A percentile compares a stretch with the other conserved stretches of the same genome.
Evolutionary conservation across 192 early-diverging fungal genomes (phyloP).

Genomic region (Coemansia sp.): DNA sequence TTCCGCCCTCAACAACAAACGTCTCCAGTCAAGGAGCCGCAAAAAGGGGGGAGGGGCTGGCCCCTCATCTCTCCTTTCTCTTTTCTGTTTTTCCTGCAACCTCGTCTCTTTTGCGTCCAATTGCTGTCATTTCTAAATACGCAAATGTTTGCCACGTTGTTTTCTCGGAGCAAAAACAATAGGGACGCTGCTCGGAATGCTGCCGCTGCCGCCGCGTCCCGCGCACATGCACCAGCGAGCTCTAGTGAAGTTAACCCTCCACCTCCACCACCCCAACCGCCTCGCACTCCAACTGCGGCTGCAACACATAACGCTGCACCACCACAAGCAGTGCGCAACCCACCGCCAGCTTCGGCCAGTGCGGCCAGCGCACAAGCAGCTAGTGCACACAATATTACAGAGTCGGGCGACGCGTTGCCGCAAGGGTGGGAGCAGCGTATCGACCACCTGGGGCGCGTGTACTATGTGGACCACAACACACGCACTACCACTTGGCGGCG

Average conservation of each 20-base stretch:
- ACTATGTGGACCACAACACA: slow-evolving; percentile 99
- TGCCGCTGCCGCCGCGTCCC: slow-evolving; percentile 19
- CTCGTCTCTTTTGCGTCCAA: slow-evolving; percentile 10
- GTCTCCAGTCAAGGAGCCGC: neutral
- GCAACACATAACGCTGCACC: neutral
- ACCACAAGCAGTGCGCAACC: neutral
- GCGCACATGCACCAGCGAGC: slow-evolving; percentile 12
- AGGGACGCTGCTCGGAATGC: slow-evolving; percentile 27
- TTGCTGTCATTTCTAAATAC: slow-evolving; percentile 17
- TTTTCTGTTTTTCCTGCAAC: slow-evolving; percentile 13
- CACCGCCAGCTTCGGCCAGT: neutral
- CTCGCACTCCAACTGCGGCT: slow-evolving; percentile 11
- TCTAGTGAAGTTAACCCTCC: slow-evolving; percentile 15
- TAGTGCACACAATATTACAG: slow-evolving; percentile 14
- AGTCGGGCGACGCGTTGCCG: slow-evolving; percentile 40
- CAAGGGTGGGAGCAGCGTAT: slow-evolving; percentile 93
- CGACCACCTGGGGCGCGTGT: slow-evolving; percentile 90
- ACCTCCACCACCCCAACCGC: slow-evolving; percentile 21
- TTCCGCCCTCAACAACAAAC: neutral
- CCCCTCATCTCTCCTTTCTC: slow-evolving; percentile 25
- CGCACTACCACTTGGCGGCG: slow-evolving; percentile 92
- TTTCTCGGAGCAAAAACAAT: slow-evolving; percentile 46
- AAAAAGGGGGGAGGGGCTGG: neutral
- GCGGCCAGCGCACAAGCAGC: slow-evolving; percentile 5
- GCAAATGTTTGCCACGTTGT: slow-evolving; percentile 49